Evolutionary conservation across 1,139 yeast species (phyloP).

Genomic region (Meyerozyma sp.): DNA sequence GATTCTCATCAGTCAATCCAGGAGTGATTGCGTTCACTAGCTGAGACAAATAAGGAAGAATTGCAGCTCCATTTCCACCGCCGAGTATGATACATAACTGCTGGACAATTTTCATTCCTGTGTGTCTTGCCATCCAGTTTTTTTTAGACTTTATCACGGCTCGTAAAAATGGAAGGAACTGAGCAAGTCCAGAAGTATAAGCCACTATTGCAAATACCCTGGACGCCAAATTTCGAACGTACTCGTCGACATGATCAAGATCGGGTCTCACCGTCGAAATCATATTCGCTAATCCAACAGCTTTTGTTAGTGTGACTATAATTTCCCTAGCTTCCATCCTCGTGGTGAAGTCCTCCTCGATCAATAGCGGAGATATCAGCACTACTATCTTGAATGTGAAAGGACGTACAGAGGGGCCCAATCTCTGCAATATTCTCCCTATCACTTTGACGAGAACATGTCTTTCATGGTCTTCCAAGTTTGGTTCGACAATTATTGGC

Average conservation of each 20-base stretch:
- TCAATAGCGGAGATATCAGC: constrained; percentile 73
- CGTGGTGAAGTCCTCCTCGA: constrained; percentile 72
- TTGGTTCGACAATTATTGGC: constrained; percentile 69
- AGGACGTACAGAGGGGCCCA: constrained; percentile 66
- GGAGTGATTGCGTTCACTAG: constrained; percentile 57
- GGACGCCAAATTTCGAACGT: constrained; percentile 71
- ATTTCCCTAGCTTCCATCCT: constrained; percentile 79
- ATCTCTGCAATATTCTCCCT: constrained; percentile 60
- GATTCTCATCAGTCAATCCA: constrained; percentile 65
- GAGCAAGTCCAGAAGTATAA: constrained; percentile 67
- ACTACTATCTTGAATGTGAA: constrained; percentile 66
- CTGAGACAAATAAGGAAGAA: constrained; percentile 68
- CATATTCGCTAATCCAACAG: constrained; percentile 80
- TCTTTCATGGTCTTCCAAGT: constrained; percentile 77
- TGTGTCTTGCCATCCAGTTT: constrained; percentile 82
- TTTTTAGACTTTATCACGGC: constrained; percentile 81
- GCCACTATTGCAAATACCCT: constrained; percentile 85
- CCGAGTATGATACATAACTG: constrained; percentile 71
- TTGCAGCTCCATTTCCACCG: constrained; percentile 47
- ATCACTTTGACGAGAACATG: constrained; percentile 74
- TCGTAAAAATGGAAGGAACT: constrained; percentile 69
- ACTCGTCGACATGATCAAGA: constrained; percentile 78
- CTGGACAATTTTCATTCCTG: constrained; percentile 76
- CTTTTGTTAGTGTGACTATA: constrained; percentile 66
- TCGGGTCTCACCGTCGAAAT: constrained; percentile 76